Evolutionary conservation across 2,329 filamentous ascomycete genomes (phyloP).

Genomic region (Cladophialophora carrionii): DNA sequence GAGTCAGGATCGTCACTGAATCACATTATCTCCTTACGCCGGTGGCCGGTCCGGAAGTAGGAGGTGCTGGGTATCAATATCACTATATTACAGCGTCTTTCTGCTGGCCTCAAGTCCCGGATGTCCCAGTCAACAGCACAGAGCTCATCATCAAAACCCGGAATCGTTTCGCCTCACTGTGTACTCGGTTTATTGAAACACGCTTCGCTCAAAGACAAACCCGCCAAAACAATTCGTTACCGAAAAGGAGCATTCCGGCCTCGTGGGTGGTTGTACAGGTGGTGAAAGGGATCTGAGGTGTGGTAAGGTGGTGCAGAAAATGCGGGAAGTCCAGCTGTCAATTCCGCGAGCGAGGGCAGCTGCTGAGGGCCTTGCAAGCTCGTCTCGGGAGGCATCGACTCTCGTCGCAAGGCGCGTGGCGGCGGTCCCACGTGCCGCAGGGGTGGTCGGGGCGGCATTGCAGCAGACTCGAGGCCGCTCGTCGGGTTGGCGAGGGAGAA

Average conservation of each 20-base stretch:
- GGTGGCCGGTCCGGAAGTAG: slow-evolving; percentile 5
- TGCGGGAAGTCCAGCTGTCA: slow-evolving; percentile 53
- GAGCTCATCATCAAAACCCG: slow-evolving; percentile 39
- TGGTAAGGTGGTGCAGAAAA: slow-evolving; percentile 46
- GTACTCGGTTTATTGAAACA: slow-evolving; percentile 41
- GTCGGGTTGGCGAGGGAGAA: slow-evolving; percentile 67
- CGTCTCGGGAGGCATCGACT: slow-evolving; percentile 43
- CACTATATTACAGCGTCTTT: slow-evolving; percentile 41
- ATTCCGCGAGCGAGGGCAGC: slow-evolving; percentile 52
- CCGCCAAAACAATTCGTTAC: slow-evolving; percentile 37
- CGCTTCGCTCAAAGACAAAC: slow-evolving; percentile 38
- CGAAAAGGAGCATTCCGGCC: slow-evolving; percentile 41
- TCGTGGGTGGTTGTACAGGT: slow-evolving; percentile 45
- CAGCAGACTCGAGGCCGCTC: slow-evolving; percentile 22
- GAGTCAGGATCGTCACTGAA: slow-evolving; percentile 1
- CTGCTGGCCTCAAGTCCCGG: slow-evolving; percentile 47
- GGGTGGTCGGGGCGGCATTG: slow-evolving; percentile 25
- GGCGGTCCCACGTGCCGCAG: slow-evolving; percentile 26
- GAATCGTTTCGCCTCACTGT: slow-evolving; percentile 22
- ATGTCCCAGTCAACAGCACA: slow-evolving; percentile 36
- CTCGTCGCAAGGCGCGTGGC: slow-evolving; percentile 45
- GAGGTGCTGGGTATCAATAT: slow-evolving; percentile 24
- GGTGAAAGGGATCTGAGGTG: slow-evolving; percentile 31
- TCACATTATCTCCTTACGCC: slow-evolving; percentile 20
- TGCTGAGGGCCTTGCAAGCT: slow-evolving; percentile 44